Evolutionary conservation across 495 filamentous ascomycete genomes (phyloP), one percentile per base, ranked within the genome.

Genomic region (Penicillium waksmanii): DNA sequence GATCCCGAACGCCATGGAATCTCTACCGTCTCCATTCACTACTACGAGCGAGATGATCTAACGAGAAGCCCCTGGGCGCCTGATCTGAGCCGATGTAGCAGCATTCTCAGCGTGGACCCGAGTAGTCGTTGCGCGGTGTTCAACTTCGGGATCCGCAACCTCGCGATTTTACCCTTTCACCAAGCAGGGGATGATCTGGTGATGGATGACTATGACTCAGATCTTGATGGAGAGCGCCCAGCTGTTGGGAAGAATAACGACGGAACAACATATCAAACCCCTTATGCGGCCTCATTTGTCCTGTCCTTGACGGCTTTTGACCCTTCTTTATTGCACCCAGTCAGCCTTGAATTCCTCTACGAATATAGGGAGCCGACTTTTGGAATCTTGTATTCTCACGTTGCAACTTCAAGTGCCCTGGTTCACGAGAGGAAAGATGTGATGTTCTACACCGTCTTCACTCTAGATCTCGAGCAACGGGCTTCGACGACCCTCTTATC

Each of bases 301-400:
- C 80, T 96, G 57, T 87, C 92, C 51, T 77, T 96, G 70, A 88
- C 92, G 53, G 84, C 89, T 64, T 81, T 99, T 71, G 94, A 99
- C 66, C 90, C 93, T 63, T 86, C 83, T 56, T 82, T 98, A 58
- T 83, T 89, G 50, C 88, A 96, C 74, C 91, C 93, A 43, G 88
- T 96, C 70, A 92, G 95, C 65, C 82, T 99, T 65, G 87, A 90
- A 40, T 99, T 99, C 73, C 81, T 99, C 58, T 85, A 97, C 78
- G 94, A 97, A 77, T 99, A 98, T 72, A 88, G 95, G 58, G 95
- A 97, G 74, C 95, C 95, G 25, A 97, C 95, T 2, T 96, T 99
- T 75, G 95, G 95, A 36, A 92, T 98, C 61, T 75, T 98, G 44
- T 96, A 92, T 55, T 88, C 91, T 1, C 85, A 86, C 51, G 74